A percentile compares a stretch with the other conserved stretches of the same genome.
These are phyloP conservation scores for Rhizophagus prolifer DNA, from an alignment of 192 early-diverging fungal genomes.

Conservation along the genomic window DNA sequence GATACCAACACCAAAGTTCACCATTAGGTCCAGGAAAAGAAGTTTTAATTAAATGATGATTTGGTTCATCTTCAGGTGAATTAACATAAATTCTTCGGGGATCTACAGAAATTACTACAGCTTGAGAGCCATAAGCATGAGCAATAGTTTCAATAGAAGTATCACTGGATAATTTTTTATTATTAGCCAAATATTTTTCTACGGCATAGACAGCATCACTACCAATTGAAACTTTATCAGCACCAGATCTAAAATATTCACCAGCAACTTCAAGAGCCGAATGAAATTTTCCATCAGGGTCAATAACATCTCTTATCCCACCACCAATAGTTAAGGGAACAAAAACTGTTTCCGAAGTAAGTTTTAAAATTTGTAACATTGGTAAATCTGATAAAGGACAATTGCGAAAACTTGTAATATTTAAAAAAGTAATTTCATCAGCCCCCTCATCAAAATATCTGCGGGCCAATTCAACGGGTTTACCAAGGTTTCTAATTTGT, in stretches of 20 bases:
- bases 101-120: slow-evolving; percentile 98
- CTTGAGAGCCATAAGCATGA: slow-evolving; percentile 92
- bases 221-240: slow-evolving; percentile 99
- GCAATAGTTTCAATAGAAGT: slow-evolving; percentile 96
- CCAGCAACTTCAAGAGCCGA: slow-evolving; percentile 97
- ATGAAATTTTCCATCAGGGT: slow-evolving; percentile 78
- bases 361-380: slow-evolving; percentile 92
- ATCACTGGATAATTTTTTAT: slow-evolving; percentile 57
- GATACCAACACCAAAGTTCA: slow-evolving; percentile 97
- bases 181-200: slow-evolving; percentile 72
- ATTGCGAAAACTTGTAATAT: slow-evolving; percentile 98
- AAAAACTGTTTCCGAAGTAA: slow-evolving; percentile 88
- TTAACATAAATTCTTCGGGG: slow-evolving; percentile 92
- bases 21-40: slow-evolving; percentile 82
- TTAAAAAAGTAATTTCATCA: slow-evolving; percentile 97
- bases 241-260: slow-evolving; percentile 97
- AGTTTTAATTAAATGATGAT: slow-evolving; percentile 78
- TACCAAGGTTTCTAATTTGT: slow-evolving; percentile 93
- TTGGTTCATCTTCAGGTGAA: slow-evolving; percentile 64
- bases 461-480: slow-evolving; percentile 91
- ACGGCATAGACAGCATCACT: slow-evolving; percentile 99
- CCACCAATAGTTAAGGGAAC: slow-evolving; percentile 99
- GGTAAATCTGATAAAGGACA: slow-evolving; percentile 86
- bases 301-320: slow-evolving; percentile 89
- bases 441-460: slow-evolving; percentile 95